Base-by-base conservation (phyloP, 2,329 filamentous ascomycete genomes). In the Acarospora socialis region DNA sequence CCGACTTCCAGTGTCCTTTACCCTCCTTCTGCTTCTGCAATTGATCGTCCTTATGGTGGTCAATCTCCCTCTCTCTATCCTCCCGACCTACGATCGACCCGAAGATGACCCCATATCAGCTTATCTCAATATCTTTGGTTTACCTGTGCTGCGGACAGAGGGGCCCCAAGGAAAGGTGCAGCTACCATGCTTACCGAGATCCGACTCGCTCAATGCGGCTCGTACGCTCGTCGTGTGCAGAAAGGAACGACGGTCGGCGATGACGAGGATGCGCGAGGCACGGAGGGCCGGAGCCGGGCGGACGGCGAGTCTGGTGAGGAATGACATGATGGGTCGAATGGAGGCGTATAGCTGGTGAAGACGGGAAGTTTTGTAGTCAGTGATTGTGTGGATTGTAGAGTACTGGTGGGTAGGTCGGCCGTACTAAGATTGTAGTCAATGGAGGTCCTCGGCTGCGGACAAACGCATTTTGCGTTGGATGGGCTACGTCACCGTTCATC, bases 1-100 rank as follows among this genome's bases (percentile, higher is more conserved):
- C 74, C 14, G 77, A 65, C 58, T 80, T 78, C 81, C 82, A 90
- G 50, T 82, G 67, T 32, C 66, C 76, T 51, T 71, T 66, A 38
- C 80, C 81, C 22, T 67, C 56, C 44, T 64, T 60, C 53, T 56
- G 53, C 37, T 54, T 54, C 38, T 56, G 52, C 37, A 68, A 35
- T 34, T 62, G 58, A n/a, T 77, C 72, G 38, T 81, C 68, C 62
- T 86, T 84, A 41, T 65, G 47, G 8, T 45, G 23, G 40, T 66
- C 65, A 40, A 63, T 63, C 44, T 60, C 47, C 3, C 55, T 42
- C 30, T 51, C 46, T 21, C 65, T 52, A 28, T 54, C 45, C 8
- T 65, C 63, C 30, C 56, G 47, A 43, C 60, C 63, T 56, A 27
- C 20, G 20, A 5, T n/a, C 15, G 14, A 12, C 22, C 13, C 19